Evolutionary conservation across 2,329 filamentous ascomycete species (phyloP), one percentile per base, ranked within the genome.

Genomic region (Paecilomyces sp.): DNA sequence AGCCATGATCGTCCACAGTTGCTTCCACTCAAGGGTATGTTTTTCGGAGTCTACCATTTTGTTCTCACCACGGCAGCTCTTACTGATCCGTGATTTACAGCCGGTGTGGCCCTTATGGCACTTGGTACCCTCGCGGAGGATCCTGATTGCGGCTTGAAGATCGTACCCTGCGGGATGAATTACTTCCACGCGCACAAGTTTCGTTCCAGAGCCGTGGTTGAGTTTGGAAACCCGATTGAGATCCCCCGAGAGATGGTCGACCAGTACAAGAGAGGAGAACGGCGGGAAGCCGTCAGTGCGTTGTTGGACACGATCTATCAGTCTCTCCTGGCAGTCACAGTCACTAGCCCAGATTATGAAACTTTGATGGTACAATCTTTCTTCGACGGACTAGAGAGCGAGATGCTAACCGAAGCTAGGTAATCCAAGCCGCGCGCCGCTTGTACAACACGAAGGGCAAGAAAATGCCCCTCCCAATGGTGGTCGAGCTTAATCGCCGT

Each of bases 171-270:
- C 57, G 93, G 93, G 68, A 97, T 99, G 93, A 99, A 99, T 76
- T 99, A 99, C 77, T 99, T 99, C 78, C 93, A 97, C 75, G 90
- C 93, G 0, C 93, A 99, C 82, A 99, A 97, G 75, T 99, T 99
- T 77, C 89, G 93, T 54, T 97, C 93, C 64, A 86, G 94, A 71
- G 94, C 93, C 36, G 93, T 99, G 3, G 88, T 97, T 61, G 94
- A 99, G 71, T 99, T 97, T 68, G 94, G 94, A 8, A 88, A 86
- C 28, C 92, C 94, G 0, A 88, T 97, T 63, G 90, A 96, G 65
- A 87, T 97, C 9, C 89, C 92, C 0, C 80, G 81, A 22, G 89
- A 96, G 68, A 79, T 97, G 34, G 91, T 97, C 4, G 84, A 92
- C 63, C 87, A 91, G 75, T 97, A 96, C 77, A 89, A 88, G 74